Percentiles rank a stretch among this genome's conserved stretches.
Conservation (phyloP, 2,329 filamentous ascomycete genomes). For the Aspergillus pseudonomiae region DNA sequence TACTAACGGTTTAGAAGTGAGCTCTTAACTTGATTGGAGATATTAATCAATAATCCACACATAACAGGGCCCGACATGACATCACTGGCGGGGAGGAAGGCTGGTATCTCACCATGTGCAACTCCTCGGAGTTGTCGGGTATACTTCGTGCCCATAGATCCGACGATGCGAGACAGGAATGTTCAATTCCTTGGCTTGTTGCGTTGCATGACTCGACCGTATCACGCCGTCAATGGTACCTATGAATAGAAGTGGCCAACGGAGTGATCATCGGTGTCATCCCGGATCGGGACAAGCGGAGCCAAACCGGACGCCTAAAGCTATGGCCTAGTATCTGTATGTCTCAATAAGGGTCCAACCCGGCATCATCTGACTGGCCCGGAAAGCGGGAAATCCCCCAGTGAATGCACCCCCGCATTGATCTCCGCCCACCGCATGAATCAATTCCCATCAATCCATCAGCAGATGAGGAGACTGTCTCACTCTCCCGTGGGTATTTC, state of each 20-base stretch:
- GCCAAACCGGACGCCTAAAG: not conserved
- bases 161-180: not conserved
- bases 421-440: not conserved
- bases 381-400: not conserved
- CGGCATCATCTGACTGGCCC: slow-evolving; percentile 2
- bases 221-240: not conserved
- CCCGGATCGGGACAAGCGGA: not conserved
- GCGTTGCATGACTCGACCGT: not conserved
- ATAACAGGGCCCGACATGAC: not conserved
- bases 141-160: not conserved
- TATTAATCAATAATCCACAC: not conserved
- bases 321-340: slow-evolving; percentile 1
- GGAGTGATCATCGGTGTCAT: not conserved
- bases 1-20: too few species aligned
- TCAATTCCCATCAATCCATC: not conserved
- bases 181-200: not conserved
- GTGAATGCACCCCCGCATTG: not conserved
- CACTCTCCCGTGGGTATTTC: not conserved
- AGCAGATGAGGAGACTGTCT: slow-evolving; percentile 6
- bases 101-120: not conserved
- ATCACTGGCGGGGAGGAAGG: not conserved
- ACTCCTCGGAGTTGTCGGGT: slow-evolving; percentile 1
- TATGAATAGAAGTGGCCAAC: not conserved
- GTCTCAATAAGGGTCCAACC: slow-evolving; percentile 2
- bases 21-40: not conserved